These are phyloP conservation scores for Ambrosiella cleistominuta DNA, from an alignment of 2,329 filamentous ascomycete species.

Conservation along the genomic window DNA sequence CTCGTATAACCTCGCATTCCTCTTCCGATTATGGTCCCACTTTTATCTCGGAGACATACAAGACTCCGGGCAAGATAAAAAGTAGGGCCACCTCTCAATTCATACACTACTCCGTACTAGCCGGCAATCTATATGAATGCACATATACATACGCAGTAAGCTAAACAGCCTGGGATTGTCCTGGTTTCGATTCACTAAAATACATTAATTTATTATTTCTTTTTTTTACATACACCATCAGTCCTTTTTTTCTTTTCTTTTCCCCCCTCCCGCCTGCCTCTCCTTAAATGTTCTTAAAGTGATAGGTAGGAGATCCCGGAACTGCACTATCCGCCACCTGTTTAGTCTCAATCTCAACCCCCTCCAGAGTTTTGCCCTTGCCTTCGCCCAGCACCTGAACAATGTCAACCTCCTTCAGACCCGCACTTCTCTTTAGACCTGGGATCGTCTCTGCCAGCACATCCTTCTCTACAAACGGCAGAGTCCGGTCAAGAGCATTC, in stretches of 20 bases:
- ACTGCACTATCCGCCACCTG: slow-evolving; percentile 54
- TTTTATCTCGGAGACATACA: too few relatives aligned
- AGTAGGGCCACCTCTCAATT: too few relatives aligned
- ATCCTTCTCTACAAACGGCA: slow-evolving; percentile 70
- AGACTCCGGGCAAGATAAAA: too few relatives aligned
- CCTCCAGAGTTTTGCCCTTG: slow-evolving; percentile 34
- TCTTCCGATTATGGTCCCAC: too few relatives aligned
- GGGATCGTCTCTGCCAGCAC: slow-evolving; percentile 63
- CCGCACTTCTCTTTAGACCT: slow-evolving; percentile 57
- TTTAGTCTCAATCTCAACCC: slow-evolving; percentile 37
- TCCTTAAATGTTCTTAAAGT: slow-evolving; percentile 61
- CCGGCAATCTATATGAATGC: too few relatives aligned
- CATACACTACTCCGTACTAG: too few relatives aligned
- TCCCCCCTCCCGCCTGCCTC: background rate
- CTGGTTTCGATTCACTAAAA: too few relatives aligned
- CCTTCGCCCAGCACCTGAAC: slow-evolving; percentile 53
- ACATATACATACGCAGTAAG: too few relatives aligned
- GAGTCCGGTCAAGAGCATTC: slow-evolving; percentile 63
- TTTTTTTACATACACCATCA: background rate
- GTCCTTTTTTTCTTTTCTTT: background rate
- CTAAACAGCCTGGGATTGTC: too few relatives aligned
- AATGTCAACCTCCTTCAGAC: slow-evolving; percentile 53
- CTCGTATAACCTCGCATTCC: too few relatives aligned
- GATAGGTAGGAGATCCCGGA: slow-evolving; percentile 66
- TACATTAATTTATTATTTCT: too few relatives aligned